phyloP scores from a whole-genome alignment of 2,329 filamentous ascomycete genomes.

The Biscogniauxia sp. region DNA sequence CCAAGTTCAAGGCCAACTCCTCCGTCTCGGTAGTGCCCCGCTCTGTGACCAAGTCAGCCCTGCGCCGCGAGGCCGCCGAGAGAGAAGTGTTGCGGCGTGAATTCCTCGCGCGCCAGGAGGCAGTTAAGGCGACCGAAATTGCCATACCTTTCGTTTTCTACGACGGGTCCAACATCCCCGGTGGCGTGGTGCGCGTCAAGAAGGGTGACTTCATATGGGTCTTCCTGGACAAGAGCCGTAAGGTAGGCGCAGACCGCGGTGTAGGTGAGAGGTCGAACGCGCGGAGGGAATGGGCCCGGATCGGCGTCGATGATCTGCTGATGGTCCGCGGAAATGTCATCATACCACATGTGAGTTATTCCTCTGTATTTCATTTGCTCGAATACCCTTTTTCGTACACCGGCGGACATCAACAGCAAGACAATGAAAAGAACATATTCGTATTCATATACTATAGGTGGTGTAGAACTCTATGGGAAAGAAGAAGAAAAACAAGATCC shows the following conservation, averaged over 20 bases:
- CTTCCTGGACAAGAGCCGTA: conserved; percentile 86
- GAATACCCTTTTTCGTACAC: neutral
- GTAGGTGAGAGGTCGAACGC: conserved; percentile 68
- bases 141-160: conserved; percentile 95
- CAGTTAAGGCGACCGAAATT: conserved; percentile 85
- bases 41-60: conserved; percentile 63
- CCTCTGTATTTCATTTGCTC: conserved; percentile 1
- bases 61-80: conserved; percentile 74
- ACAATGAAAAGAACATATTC: no score
- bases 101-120: conserved; percentile 79
- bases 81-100: conserved; percentile 73
- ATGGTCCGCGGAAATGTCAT: conserved; percentile 88
- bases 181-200: conserved; percentile 79
- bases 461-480: no score
- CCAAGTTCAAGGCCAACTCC: conserved; percentile 61
- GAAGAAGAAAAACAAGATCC: neutral
- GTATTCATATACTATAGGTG: neutral
- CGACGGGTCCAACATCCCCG: conserved; percentile 86
- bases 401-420: no score
- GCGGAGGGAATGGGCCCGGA: conserved; percentile 82
- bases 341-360: conserved; percentile 77
- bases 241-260: conserved; percentile 80
- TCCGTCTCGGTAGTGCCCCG: conserved; percentile 67
- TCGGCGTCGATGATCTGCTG: conserved; percentile 94
- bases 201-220: conserved; percentile 94